Evolutionary conservation across 108 stramenopile genomes (phyloP).

Genomic region (Cyclostephanos invisitatus): DNA sequence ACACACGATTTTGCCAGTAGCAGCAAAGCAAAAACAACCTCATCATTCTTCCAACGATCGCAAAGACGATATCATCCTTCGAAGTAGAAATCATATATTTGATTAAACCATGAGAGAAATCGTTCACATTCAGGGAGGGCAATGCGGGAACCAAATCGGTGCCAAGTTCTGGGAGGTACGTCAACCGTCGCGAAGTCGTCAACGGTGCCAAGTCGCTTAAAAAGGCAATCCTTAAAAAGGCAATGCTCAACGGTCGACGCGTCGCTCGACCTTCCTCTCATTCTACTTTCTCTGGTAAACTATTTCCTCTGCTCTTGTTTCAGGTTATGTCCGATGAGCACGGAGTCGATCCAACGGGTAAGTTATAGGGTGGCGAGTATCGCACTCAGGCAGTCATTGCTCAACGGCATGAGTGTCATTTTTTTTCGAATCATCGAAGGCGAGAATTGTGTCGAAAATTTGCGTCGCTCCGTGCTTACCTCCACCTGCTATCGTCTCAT

Average conservation of each 20-base stretch:
- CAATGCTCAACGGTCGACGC: neutral
- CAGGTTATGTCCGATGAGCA: conserved; percentile 92
- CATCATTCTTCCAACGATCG: neutral
- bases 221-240: neutral
- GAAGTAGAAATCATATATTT: neutral
- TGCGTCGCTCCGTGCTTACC: neutral
- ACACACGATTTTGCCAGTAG: neutral
- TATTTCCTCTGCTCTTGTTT: neutral
- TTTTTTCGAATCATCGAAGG: neutral
- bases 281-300: neutral
- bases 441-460: neutral
- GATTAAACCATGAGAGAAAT: conserved; percentile 73
- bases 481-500: conserved; percentile 30
- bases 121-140: conserved; percentile 86
- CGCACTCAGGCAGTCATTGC: neutral
- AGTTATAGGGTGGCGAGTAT: neutral
- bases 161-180: conserved; percentile 78
- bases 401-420: neutral
- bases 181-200: neutral
- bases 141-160: conserved; percentile 82
- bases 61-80: neutral
- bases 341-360: conserved; percentile 70
- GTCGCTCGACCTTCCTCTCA: neutral
- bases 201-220: neutral
- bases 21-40: neutral